A percentile compares a stretch with the other conserved stretches of the same genome.
Conservation (phyloP, 352 stramenopile genomes). For the Pythium plurisporium region DNA sequence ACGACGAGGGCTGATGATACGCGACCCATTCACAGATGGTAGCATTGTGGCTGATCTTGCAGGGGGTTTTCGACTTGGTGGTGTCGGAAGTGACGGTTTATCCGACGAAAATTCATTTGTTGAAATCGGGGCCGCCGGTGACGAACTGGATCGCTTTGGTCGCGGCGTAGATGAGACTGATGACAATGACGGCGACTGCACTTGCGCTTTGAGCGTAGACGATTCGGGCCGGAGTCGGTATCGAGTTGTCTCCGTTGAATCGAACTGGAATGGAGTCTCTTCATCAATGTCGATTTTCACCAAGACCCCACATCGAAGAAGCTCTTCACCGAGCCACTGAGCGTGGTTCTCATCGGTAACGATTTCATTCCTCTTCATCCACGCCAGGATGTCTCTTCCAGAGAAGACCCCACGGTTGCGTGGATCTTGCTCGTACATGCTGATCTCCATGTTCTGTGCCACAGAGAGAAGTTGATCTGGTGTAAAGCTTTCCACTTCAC, state of each 20-base stretch:
- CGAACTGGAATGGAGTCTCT: slow-evolving; percentile 9
- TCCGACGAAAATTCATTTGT: not conserved
- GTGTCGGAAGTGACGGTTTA: not conserved
- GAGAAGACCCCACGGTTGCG: slow-evolving; percentile 47
- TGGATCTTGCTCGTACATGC: slow-evolving; percentile 38
- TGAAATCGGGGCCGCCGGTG: not conserved
- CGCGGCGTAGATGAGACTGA: slow-evolving; percentile 4
- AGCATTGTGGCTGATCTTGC: not conserved
- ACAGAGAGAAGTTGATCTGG: slow-evolving; percentile 73
- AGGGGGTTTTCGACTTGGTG: not conserved
- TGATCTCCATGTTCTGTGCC: slow-evolving; percentile 68
- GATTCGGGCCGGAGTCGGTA: slow-evolving; percentile 16
- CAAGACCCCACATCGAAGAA: slow-evolving; percentile 56
- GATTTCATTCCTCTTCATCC: slow-evolving; percentile 80
- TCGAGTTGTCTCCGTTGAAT: not conserved
- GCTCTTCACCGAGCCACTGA: slow-evolving; percentile 67
- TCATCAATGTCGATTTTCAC: slow-evolving; percentile 21
- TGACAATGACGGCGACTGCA: not conserved
- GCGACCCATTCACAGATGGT: slow-evolving; percentile 1
- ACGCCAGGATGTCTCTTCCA: slow-evolving; percentile 54
- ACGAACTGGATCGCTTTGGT: slow-evolving; percentile 14
- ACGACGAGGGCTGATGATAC: slow-evolving; percentile 23
- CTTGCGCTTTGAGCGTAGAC: not conserved
- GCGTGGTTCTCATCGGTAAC: slow-evolving; percentile 65
- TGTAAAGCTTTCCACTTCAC: slow-evolving; percentile 73